Base-by-base conservation (phyloP, 345 rosid species). In the Populus alba region DNA sequence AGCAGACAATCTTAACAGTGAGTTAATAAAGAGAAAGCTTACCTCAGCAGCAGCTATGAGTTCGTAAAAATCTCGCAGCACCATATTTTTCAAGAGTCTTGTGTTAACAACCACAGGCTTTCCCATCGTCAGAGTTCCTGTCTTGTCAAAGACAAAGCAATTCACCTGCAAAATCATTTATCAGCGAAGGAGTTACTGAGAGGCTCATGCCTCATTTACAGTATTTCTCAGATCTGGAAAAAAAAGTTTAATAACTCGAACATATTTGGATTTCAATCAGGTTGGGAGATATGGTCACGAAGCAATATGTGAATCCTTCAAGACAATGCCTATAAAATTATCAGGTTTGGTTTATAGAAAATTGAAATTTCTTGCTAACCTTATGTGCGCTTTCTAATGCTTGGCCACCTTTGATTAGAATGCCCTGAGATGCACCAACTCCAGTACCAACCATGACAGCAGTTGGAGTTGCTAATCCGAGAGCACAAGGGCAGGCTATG, bases 361-460 rank as follows among this genome's bases (percentile, higher is more conserved):
- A 73, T 57, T 62, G 59, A 62, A 18, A 18, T 49, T 22, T 2
- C 10, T 41, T 37, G 73, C 78, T 43, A 68, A 95, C 99, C 91
- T 89, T 93, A 74, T 92, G 91, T 66, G 99, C 94, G 74, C 87
- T 89, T 88, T 95, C 93, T 61, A 95, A 79, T 18, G 99, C 98
- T 82, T 93, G 98, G 25, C 99, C 99, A 23, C 99, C 98, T 85
- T 95, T 95, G 51, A 95, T 92, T 41, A 95, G 86, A 47, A 95
- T 92, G 23, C 99, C 99, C 80, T 87, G 97, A 45, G 99, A 95
- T 68, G 99, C 99, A 70, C 99, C 98, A 51, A 93, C 98, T 57
- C 99, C 99, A 6, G 99, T 93, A 25, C 98, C 99, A 53, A 95
- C 99, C 99, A 95, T 95, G 71, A 95, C 98, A 77, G 99, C 99